Conservation (phyloP, 495 filamentous ascomycete species). For the Penicillium longicatenatum region DNA sequence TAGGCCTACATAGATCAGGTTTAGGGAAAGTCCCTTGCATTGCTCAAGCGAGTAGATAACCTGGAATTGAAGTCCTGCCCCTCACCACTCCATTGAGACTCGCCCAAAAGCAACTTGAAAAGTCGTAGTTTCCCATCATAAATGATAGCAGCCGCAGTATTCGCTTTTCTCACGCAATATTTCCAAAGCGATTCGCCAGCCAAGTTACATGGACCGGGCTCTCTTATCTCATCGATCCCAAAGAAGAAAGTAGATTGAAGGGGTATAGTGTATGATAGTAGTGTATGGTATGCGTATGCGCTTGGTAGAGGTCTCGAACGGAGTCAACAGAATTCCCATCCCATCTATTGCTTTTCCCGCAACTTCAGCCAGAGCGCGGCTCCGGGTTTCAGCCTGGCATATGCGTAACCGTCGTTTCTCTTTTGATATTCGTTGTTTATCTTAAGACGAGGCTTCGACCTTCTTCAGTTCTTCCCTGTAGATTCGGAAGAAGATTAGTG, state of each 20-base stretch:
- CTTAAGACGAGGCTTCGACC: conserved; percentile 62
- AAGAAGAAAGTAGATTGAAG: conserved; percentile 5
- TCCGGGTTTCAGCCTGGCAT: not conserved
- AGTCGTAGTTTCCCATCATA: too few species aligned
- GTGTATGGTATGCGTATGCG: conserved; percentile 4
- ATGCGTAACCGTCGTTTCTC: not conserved
- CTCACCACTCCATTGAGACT: too few species aligned
- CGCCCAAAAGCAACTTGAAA: too few species aligned
- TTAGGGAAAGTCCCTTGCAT: not conserved
- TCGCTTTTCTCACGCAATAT: not conserved
- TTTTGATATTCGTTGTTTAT: conserved; percentile 7
- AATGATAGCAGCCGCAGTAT: too few species aligned
- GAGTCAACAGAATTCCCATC: conserved; percentile 5
- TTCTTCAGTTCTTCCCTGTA: conserved; percentile 94
- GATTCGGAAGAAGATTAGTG: conserved; percentile 15
- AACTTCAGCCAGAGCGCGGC: not conserved
- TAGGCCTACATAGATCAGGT: not conserved
- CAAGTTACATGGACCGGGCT: not conserved
- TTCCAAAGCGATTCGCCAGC: not conserved
- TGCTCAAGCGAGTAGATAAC: not conserved
- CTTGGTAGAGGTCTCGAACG: not conserved
- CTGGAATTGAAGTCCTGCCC: too few species aligned
- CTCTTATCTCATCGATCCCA: conserved; percentile 1
- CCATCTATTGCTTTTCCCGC: not conserved
- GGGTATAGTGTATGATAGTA: conserved; percentile 11